These are phyloP conservation scores for Phenoliferia sp. DNA, from an alignment of 1,284 basidiomycete species.

Conservation along the genomic window DNA sequence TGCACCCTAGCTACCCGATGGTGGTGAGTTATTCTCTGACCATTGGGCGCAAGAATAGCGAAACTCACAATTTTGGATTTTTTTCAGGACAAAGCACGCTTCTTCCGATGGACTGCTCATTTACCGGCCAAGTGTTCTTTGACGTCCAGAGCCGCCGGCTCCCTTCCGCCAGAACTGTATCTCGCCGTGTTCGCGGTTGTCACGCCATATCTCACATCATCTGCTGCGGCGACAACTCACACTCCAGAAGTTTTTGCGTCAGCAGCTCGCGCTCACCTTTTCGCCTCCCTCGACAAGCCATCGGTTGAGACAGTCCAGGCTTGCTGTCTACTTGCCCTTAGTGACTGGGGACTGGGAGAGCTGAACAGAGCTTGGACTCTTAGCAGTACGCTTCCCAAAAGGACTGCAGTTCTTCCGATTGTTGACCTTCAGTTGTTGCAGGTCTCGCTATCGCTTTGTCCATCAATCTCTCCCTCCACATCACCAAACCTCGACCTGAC, in stretches of 20 bases:
- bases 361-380: slow-evolving; percentile 20
- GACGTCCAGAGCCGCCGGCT: slow-evolving; percentile 50
- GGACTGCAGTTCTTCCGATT: too few relatives aligned
- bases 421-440: neutral
- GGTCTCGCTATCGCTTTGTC: slow-evolving; percentile 17
- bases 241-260: slow-evolving; percentile 6
- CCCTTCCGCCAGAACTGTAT: slow-evolving; percentile 25
- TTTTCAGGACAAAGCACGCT: slow-evolving; percentile 22
- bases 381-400: slow-evolving; percentile 7
- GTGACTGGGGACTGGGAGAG: slow-evolving; percentile 24
- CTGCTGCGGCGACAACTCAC: slow-evolving; percentile 60
- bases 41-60: neutral
- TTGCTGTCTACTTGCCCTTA: slow-evolving; percentile 4
- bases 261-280: slow-evolving; percentile 15
- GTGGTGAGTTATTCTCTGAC: slow-evolving; percentile 12
- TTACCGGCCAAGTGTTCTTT: slow-evolving; percentile 10
- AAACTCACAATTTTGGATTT: too few relatives aligned
- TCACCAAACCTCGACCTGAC: neutral
- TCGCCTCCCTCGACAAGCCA: slow-evolving; percentile 1
- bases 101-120: slow-evolving; percentile 20
- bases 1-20: slow-evolving; percentile 21
- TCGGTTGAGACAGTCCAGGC: slow-evolving; percentile 22
- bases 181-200: slow-evolving; percentile 70
- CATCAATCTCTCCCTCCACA: slow-evolving; percentile 11
- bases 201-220: slow-evolving; percentile 67